Base-by-base conservation (phyloP, 2,329 filamentous ascomycete species). In the Triangularia setosa region DNA sequence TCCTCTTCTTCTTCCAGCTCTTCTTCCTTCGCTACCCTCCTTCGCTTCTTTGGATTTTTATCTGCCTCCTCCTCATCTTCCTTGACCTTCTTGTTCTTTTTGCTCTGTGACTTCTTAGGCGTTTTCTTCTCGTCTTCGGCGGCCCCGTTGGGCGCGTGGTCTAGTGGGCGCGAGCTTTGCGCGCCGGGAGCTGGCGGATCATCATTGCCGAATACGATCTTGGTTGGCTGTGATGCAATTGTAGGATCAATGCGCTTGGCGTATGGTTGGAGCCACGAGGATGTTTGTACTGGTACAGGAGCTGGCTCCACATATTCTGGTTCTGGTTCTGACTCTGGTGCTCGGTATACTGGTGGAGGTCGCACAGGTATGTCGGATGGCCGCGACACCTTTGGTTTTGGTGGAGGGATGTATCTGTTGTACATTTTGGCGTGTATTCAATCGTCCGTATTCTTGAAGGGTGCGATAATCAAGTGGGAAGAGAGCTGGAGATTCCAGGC, bases 331-430 rank as follows among this genome's bases (percentile, higher is more conserved):
- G 54, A 48, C 27, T 61, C 33, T 21, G 40, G n/a, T 4, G 63
- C 60, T 52, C n/a, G 65, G 67, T 8, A 58, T 30, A 55, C 40
- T 12, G 55, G 58, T 27, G 58, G 52, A 5, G 35, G 21, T 12
- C 44, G 18, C 52, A 28, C 52, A 55, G 52, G 58, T 28, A 27
- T 40, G 62, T 65, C 64, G 3, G 61, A 21, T 2, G 18, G 30
- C 5, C 11, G 44, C 14, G 59, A 12, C 4, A 33, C 25, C 24
- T 28, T 54, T 18, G 52, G 58, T 58, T 70, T 72, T 8, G 61
- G 54, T 16, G 70, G 70, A 24, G 70, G 70, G 1, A 72, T 71
- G 54, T 72, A 72, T 44, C 70, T 65, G 53, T 61, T 67, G 59
- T 72, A 72, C 68, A 70, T 70, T 4, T 16, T 63, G 23, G 23